phyloP scores from a whole-genome alignment of 2,329 filamentous ascomycete genomes.

The Microcera coccophila region DNA sequence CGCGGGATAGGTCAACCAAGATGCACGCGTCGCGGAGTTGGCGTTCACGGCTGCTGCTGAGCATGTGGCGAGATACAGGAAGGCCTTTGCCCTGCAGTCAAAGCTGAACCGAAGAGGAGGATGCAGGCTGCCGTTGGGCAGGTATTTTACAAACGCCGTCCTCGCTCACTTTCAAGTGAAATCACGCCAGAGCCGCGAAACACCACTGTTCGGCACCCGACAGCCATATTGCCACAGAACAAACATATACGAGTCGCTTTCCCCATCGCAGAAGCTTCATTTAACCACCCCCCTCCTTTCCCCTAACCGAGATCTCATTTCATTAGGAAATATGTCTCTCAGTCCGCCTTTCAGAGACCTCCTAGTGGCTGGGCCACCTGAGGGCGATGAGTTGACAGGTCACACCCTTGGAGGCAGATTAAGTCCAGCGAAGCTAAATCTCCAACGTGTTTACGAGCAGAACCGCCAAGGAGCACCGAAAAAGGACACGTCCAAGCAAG shows the following conservation, averaged over 20 bases:
- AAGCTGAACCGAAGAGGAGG: background rate
- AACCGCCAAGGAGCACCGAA: conserved; percentile 50
- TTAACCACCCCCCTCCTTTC: background rate
- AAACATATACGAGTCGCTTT: too few relatives aligned
- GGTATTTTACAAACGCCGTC: background rate
- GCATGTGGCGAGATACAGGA: too few relatives aligned
- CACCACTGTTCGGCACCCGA: background rate
- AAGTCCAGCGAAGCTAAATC: conserved; percentile 60
- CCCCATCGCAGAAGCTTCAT: background rate
- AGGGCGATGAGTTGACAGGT: conserved; percentile 28
- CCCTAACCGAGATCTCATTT: background rate
- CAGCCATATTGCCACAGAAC: background rate
- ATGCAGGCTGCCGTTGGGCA: background rate
- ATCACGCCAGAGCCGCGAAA: background rate
- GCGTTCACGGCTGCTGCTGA: too few relatives aligned
- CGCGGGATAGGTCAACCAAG: too few relatives aligned
- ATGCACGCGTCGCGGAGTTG: too few relatives aligned
- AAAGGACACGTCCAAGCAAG: conserved; percentile 45
- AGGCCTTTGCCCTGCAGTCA: background rate
- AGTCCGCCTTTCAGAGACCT: conserved; percentile 30
- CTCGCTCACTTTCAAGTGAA: conserved; percentile 1
- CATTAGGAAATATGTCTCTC: conserved; percentile 30
- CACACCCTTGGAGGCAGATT: conserved; percentile 34
- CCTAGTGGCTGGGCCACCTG: conserved; percentile 20
- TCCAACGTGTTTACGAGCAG: conserved; percentile 61